Evolutionary conservation across 2,329 filamentous ascomycete genomes (phyloP).

Genomic region (Talaromyces funiculosus): DNA sequence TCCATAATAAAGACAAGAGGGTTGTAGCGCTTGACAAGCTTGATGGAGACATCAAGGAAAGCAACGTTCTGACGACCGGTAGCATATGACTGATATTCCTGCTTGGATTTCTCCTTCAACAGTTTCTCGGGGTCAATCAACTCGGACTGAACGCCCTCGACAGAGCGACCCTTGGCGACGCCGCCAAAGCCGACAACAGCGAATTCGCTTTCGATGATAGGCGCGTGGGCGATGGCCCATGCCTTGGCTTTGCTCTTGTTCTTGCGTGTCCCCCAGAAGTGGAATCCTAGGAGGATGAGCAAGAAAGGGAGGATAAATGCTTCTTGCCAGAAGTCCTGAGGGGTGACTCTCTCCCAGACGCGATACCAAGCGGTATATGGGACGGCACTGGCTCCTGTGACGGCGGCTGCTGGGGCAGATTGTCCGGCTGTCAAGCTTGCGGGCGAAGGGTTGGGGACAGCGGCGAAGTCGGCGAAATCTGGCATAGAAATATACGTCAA

Average conservation of each 20-base stretch:
- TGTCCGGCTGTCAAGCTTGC: constrained; percentile 43
- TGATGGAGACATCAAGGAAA: constrained; percentile 79
- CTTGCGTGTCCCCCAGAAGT: constrained; percentile 71
- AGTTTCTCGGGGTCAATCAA: constrained; percentile 52
- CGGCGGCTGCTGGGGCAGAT: constrained; percentile 31
- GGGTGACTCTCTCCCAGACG: constrained; percentile 81
- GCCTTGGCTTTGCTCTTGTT: constrained; percentile 75
- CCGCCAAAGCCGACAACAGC: constrained; percentile 75
- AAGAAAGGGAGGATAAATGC: constrained; percentile 73
- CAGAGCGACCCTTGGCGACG: constrained; percentile 41
- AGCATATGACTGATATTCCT: constrained; percentile 81
- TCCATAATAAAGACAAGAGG: constrained; percentile 65
- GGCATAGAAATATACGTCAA: neutral
- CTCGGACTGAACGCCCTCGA: constrained; percentile 45
- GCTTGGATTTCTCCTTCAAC: constrained; percentile 79
- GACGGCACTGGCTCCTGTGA: constrained; percentile 46
- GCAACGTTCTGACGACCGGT: constrained; percentile 90
- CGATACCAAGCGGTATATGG: constrained; percentile 97
- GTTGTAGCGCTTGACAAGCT: constrained; percentile 81
- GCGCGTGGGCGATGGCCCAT: constrained; percentile 72
- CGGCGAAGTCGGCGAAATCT: constrained; percentile 64
- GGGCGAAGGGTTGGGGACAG: constrained; percentile 61
- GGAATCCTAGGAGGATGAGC: constrained; percentile 66
- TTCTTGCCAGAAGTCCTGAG: constrained; percentile 82
- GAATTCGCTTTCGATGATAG: constrained; percentile 72